A percentile compares a stretch with the other conserved stretches of the same genome.
phyloP scores from a whole-genome alignment of 2,329 filamentous ascomycete species.

The Thelonectria olida region DNA sequence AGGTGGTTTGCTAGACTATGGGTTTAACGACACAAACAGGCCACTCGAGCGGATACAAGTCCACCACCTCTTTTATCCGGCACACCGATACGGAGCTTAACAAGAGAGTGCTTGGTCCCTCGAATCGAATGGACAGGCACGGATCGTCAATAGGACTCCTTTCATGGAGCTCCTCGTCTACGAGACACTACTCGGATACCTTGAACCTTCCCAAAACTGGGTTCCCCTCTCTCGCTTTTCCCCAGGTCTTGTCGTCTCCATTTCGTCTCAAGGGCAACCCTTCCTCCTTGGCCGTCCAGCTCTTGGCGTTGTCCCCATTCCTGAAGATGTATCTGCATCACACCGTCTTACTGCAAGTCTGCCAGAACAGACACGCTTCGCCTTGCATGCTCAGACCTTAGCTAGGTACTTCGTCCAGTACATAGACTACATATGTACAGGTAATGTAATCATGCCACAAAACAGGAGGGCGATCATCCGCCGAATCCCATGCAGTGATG shows the following conservation, averaged over 20 bases:
- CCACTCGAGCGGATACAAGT: background rate
- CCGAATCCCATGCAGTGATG: conserved; percentile 2
- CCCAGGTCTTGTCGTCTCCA: background rate
- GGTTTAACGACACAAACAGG: background rate
- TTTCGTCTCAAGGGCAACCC: background rate
- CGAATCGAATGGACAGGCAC: background rate
- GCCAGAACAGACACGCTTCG: conserved; percentile 7
- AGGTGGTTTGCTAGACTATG: background rate
- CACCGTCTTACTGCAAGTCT: background rate
- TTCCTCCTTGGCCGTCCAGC: background rate
- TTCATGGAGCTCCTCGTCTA: conserved; percentile 3
- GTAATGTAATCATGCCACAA: too few species aligned
- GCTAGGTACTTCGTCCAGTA: too few species aligned
- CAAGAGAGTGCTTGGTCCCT: background rate
- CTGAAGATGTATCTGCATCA: background rate
- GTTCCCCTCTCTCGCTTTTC: background rate
- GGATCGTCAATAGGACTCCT: background rate
- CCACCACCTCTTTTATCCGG: background rate
- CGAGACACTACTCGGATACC: background rate
- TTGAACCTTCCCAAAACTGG: background rate
- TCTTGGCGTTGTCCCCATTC: conserved; percentile 1
- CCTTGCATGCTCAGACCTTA: too few species aligned
- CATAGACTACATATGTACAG: too few species aligned
- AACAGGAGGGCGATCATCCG: conserved; percentile 13
- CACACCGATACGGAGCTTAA: background rate